Base-by-base conservation (phyloP, 2,329 filamentous ascomycete species). In the Neofusicoccum cordaticola region DNA sequence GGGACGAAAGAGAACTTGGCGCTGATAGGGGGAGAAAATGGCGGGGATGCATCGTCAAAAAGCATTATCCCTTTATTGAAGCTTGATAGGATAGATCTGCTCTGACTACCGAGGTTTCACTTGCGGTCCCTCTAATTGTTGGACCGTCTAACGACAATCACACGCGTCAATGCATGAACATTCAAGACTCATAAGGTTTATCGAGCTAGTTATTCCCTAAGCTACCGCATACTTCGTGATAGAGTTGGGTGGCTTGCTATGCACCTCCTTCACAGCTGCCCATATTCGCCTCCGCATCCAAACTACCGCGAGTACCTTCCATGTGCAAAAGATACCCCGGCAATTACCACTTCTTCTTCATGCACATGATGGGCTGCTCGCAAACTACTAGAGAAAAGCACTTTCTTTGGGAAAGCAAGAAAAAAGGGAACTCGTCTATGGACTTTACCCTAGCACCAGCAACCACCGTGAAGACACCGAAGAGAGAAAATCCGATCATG, bases 371-470 rank as follows among this genome's bases (percentile, higher is more conserved):
- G 27, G 27, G 31, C 42, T 60, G 27, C 42, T 47, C 56, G 56
- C 31, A 35, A 60, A 47, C 56, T 60, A 60, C 56, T 37, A 47
- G 8, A 31, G 50, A 47, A 56, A 60, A 60, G 56, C 56, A 60
- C 56, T 60, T 47, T 60, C 56, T 60, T 45, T 44, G 41, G 37
- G 42, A 64, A 57, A 57, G 37, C 19, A 27, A 50, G 19, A n/a
- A 37, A 27, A 47, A 64, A 57, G 39, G 42, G 42, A 56, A 53
- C 48, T 48, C 62, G 51, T 56, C 62, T 64, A 60, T 60, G 56
- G 41, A 60, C 41, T 60, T 60, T 44, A 37, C 56, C 56, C 42
- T 34, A 60, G 51, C 62, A 64, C 62, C 62, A 41, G 58, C 58
- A 37, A 62, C 58, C 39, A 45, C 50, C 62, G 50, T 56, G 62